Evolutionary conservation across 331 rosid species (phyloP).

Genomic region (Malus hybrid): DNA sequence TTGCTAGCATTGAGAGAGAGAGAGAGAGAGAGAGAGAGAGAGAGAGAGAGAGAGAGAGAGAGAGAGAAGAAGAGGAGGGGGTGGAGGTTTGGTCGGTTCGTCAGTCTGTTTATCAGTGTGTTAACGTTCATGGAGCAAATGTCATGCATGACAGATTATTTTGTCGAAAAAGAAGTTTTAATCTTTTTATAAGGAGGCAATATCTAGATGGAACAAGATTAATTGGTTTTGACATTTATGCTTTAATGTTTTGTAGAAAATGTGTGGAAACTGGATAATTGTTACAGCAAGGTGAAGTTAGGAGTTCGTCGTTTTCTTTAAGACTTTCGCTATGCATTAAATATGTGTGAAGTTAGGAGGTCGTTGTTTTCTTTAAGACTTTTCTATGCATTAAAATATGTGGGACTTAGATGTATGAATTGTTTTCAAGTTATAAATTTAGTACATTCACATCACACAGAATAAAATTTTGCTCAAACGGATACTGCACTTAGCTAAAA

Average conservation of each 20-base stretch:
- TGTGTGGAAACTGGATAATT: not conserved
- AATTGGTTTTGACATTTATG: not conserved
- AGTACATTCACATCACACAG: not conserved
- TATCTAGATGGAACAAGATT: not conserved
- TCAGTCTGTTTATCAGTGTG: not conserved
- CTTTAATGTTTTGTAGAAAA: not conserved
- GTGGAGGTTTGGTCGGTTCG: not conserved
- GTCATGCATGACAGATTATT: not conserved
- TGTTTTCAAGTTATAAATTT: not conserved
- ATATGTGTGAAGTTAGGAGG: not conserved
- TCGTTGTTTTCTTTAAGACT: not conserved
- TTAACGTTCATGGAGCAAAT: not conserved
- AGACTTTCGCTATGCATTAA: not conserved
- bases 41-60: too few species aligned
- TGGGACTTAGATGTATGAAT: not conserved
- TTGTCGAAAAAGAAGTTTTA: not conserved
- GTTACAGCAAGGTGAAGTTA: not conserved
- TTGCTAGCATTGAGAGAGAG: too few species aligned
- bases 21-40: too few species aligned
- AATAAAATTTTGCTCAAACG: not conserved
- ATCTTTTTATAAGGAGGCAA: not conserved
- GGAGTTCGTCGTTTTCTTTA: not conserved
- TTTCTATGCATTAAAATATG: not conserved
- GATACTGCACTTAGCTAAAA: not conserved
- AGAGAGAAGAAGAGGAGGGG: not conserved